Evolutionary conservation across 78 protist species (phyloP).

Genomic region (Creolimax fragrantissima): DNA sequence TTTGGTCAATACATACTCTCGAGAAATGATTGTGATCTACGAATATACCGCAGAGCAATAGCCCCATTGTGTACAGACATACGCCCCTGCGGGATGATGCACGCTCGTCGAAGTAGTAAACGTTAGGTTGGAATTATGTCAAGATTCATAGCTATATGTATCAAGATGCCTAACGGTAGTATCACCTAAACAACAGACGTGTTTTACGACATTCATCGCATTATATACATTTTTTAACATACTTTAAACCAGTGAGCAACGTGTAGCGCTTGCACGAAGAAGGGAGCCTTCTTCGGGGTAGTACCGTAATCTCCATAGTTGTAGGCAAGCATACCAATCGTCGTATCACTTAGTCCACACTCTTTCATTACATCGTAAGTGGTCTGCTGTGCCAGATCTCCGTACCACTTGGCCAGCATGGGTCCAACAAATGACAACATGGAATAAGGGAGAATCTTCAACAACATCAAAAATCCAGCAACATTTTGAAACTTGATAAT

Average conservation of each 20-base stretch:
- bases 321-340: conserved; percentile 7
- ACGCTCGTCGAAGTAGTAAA: too few species aligned
- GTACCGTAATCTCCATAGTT: conserved; percentile 2
- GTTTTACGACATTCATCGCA: too few species aligned
- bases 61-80: too few species aligned
- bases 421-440: neutral
- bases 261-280: neutral
- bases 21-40: too few species aligned
- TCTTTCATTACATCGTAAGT: neutral
- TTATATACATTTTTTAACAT: too few species aligned
- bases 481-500: neutral
- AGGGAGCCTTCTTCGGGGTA: neutral
- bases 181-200: too few species aligned
- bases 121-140: too few species aligned
- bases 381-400: neutral
- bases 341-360: neutral
- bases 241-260: neutral
- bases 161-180: too few species aligned
- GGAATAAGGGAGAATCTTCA: neutral
- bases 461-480: neutral
- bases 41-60: too few species aligned
- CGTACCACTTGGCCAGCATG: neutral
- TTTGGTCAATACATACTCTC: too few species aligned
- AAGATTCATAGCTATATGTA: too few species aligned
- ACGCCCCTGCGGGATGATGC: too few species aligned